Conservation (phyloP, 495 filamentous ascomycete species). For the Daldinia grandis region DNA sequence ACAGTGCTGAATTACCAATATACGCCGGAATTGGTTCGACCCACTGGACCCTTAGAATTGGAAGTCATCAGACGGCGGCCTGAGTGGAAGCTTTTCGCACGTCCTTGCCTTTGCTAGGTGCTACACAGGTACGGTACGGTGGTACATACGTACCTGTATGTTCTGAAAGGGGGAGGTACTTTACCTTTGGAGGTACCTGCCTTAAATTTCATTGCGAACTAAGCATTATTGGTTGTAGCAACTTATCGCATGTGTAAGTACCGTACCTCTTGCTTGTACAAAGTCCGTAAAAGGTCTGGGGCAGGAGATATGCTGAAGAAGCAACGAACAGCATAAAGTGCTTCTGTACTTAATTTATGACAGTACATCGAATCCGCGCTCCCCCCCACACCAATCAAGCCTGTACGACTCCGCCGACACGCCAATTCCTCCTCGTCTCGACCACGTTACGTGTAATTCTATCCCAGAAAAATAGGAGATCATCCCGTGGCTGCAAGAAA, state of each 20-base stretch:
- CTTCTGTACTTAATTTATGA: constrained; percentile 8
- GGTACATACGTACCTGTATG: no score
- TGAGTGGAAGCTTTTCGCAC: constrained; percentile 29
- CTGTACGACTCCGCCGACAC: constrained; percentile 35
- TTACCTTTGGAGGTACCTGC: constrained; percentile 13
- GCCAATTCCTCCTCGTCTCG: constrained; percentile 33
- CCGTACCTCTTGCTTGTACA: neutral
- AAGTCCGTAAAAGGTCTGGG: constrained; percentile 1
- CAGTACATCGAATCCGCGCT: constrained; percentile 2
- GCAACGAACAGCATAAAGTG: neutral
- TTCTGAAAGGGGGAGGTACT: constrained; percentile 28
- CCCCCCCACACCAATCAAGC: constrained; percentile 31
- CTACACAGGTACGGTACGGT: constrained; percentile 6
- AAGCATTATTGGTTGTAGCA: constrained; percentile 18
- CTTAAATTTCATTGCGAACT: constrained; percentile 26
- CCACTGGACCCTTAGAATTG: constrained; percentile 24
- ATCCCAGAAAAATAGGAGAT: constrained; percentile 42
- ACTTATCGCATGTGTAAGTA: neutral
- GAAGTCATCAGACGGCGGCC: constrained; percentile 3
- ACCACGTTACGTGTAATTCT: constrained; percentile 40
- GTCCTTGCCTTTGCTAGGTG: constrained; percentile 1
- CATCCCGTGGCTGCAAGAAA: constrained; percentile 32
- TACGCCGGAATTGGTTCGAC: constrained; percentile 25
- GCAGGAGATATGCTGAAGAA: neutral
- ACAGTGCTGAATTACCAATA: neutral